Conservation (phyloP, 345 rosid species). For the Brassica cretica region DNA sequence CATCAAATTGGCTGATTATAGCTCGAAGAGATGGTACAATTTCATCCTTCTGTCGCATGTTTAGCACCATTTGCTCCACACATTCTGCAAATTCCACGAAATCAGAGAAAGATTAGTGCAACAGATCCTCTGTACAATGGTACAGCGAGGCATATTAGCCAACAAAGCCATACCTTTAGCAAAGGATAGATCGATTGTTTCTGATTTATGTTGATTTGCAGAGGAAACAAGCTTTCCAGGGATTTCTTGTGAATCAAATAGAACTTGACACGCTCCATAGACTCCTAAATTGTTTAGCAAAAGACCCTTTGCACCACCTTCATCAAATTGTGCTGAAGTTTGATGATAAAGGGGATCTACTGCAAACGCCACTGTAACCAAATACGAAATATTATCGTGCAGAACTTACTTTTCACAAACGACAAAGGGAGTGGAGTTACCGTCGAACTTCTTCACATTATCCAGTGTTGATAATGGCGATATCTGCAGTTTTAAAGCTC, state of each 20-base stretch:
- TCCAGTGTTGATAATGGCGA: constrained; percentile 85
- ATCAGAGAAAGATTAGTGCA: neutral
- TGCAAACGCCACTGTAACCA: constrained; percentile 72
- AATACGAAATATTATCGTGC: constrained; percentile 31
- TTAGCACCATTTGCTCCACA: constrained; percentile 65
- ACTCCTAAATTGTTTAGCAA: constrained; percentile 89
- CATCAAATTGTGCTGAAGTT: constrained; percentile 96
- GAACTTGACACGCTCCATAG: constrained; percentile 82
- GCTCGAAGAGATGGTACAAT: constrained; percentile 71
- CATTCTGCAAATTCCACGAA: constrained; percentile 48
- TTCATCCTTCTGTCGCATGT: constrained; percentile 63
- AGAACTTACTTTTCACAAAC: constrained; percentile 10
- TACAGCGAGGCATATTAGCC: constrained; percentile 22
- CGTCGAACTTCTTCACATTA: constrained; percentile 86
- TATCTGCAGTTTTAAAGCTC: constrained; percentile 54
- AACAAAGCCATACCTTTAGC: constrained; percentile 61
- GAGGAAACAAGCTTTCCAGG: constrained; percentile 68
- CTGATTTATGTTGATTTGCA: constrained; percentile 50
- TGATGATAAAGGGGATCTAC: constrained; percentile 98
- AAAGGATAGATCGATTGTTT: constrained; percentile 71
- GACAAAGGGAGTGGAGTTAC: constrained; percentile 44
- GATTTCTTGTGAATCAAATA: constrained; percentile 84
- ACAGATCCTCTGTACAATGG: constrained; percentile 2
- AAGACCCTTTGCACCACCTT: constrained; percentile 95
- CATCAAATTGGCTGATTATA: constrained; percentile 69